These are phyloP conservation scores for Scheffersomyces ergatensis DNA, from an alignment of 805 yeast species.

Conservation along the genomic window DNA sequence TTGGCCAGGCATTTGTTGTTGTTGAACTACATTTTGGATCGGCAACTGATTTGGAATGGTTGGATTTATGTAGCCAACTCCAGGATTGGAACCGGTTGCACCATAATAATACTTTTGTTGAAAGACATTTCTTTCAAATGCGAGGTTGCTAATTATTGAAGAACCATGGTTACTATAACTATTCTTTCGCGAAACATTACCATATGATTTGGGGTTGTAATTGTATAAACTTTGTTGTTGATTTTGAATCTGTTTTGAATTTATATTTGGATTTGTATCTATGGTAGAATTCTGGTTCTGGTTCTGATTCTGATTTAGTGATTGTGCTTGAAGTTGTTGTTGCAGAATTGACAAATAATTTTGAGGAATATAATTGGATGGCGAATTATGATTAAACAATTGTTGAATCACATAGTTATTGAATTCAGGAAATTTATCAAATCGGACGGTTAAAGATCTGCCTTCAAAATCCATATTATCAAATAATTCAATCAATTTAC, in stretches of 20 bases:
- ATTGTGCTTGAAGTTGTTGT: not conserved
- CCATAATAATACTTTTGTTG: constrained; percentile 32
- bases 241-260: not conserved
- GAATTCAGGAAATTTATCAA: constrained; percentile 51
- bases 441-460: constrained; percentile 57
- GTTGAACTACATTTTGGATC: not conserved
- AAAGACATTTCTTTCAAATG: constrained; percentile 29
- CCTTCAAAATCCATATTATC: constrained; percentile 59
- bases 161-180: constrained; percentile 2
- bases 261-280: not conserved
- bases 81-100: not conserved
- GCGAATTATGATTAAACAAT: constrained; percentile 10
- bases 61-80: no score
- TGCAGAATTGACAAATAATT: not conserved
- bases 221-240: not conserved
- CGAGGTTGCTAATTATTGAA: constrained; percentile 19
- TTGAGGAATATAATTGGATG: not conserved
- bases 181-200: not conserved
- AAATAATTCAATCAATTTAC: constrained; percentile 46
- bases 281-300: not conserved
- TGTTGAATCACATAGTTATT: constrained; percentile 28
- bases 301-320: not conserved
- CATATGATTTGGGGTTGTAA: not conserved
- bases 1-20: no score
- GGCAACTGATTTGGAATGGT: not conserved